Evolutionary conservation across 176 grass and related monocot species (phyloP).

Genomic region (Pontederia paniculata): DNA sequence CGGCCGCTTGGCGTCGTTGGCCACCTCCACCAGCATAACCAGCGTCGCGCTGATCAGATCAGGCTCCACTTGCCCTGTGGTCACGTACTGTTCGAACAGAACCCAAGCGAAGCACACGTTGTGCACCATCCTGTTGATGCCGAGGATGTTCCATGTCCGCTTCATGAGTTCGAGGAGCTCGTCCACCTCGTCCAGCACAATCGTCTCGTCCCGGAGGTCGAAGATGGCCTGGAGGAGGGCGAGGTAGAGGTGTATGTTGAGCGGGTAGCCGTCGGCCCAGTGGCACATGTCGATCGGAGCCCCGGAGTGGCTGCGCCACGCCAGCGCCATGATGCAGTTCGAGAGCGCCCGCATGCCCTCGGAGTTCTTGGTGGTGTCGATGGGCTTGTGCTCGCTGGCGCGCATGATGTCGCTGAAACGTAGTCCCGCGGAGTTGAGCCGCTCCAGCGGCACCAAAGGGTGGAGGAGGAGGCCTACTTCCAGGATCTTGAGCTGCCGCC

Average conservation of each 20-base stretch:
- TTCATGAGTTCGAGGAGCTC: slow-evolving; percentile 87
- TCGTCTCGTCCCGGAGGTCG: slow-evolving; percentile 48
- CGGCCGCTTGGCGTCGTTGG: slow-evolving; percentile 40
- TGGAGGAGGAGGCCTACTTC: slow-evolving; percentile 68
- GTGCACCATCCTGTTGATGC: slow-evolving; percentile 50
- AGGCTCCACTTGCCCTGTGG: slow-evolving; percentile 62
- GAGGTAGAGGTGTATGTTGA: slow-evolving; percentile 68
- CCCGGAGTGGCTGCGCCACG: slow-evolving; percentile 35
- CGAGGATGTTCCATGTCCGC: slow-evolving; percentile 71
- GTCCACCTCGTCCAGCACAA: slow-evolving; percentile 81
- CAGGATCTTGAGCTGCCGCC: slow-evolving; percentile 73
- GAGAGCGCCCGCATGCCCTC: slow-evolving; percentile 54
- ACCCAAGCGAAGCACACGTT: slow-evolving; percentile 64
- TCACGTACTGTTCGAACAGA: slow-evolving; percentile 74
- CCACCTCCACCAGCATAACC: slow-evolving; percentile 59
- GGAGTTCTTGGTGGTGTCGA: slow-evolving; percentile 66
- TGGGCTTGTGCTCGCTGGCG: slow-evolving; percentile 36
- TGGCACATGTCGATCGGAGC: slow-evolving; percentile 29
- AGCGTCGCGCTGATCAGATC: slow-evolving; percentile 55
- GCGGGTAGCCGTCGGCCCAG: slow-evolving; percentile 82
- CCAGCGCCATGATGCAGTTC: slow-evolving; percentile 50
- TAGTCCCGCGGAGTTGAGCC: slow-evolving; percentile 41
- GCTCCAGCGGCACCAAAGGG: slow-evolving; percentile 54
- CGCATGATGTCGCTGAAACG: slow-evolving; percentile 59
- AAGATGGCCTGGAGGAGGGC: slow-evolving; percentile 61